Evolutionary conservation across 768 basidiomycete genomes (phyloP), one percentile per base, ranked within the genome.

Genomic region (Mycena rosella): DNA sequence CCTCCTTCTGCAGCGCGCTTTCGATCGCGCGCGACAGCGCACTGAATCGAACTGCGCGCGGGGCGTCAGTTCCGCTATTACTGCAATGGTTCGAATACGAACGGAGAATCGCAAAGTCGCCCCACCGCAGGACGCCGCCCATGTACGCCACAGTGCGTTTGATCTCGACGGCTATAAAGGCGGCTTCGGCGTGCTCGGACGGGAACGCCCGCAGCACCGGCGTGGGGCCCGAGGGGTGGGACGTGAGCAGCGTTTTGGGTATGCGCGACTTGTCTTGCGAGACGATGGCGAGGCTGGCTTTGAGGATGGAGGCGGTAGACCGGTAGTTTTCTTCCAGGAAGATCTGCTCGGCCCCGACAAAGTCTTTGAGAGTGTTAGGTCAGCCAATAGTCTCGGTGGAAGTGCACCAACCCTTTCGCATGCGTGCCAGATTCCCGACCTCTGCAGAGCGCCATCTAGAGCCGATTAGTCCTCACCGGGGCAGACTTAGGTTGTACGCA

Each of bases 321-420:
- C 96, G 89, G 78, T 96, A 97, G 74, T 96, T 96, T 74, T 94
- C 84, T 75, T 96, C 94, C 9, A 96, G 80, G 45, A 92, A 86
- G 47, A 97, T 88, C 72, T 93, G 90, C 65, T 82, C 70, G 0
- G 90, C 89, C 1, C 82, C 78, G 0, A 84, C 77, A 74, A 95
- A 95, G 71, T 93, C 93, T 93, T 54, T 0, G 18, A 38, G 61
- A 9, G 44, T 36, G 36, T 62, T 18, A 47, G 68, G 49, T 44
- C 54, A n/a, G 27, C 32, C 20, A 27, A 30, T 22, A n/a, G 22
- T 11, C 38, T 34, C 13, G 29, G 32, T 22, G 30, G 27, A 3
- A 26, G 18, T 36, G n/a, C 51, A 36, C 65, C 1, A 65, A 86
- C 93, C 91, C 77, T 82, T 78, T 36, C 83, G 79, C 95, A 96